Conservation (phyloP, 179 eudicot species). For the Patellifolia procumbens region DNA sequence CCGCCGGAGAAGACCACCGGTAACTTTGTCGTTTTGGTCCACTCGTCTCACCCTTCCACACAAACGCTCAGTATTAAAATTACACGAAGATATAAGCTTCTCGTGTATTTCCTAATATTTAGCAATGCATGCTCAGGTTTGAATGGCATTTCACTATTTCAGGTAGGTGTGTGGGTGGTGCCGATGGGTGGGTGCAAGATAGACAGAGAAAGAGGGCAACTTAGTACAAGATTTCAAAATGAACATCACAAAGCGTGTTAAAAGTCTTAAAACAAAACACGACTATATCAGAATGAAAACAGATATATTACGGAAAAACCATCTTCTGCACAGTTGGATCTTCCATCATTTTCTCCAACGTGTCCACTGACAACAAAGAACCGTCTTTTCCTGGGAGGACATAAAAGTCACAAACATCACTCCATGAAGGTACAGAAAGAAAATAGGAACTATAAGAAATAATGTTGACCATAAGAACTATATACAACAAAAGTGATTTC, state of each 20-base stretch:
- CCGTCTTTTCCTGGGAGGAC: constrained; percentile 45
- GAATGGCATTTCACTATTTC: no score
- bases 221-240: not conserved
- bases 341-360: constrained; percentile 98
- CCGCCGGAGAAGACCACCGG: no score
- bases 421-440: not conserved
- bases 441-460: not conserved
- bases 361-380: constrained; percentile 68
- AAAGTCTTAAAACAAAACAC: no score
- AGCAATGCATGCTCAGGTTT: no score
- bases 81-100: not conserved
- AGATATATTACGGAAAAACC: constrained; percentile 78
- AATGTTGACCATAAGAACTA: not conserved
- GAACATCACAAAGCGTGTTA: not conserved
- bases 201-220: not conserved
- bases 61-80: no score
- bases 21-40: no score
- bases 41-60: no score
- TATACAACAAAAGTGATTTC: not conserved
- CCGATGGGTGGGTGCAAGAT: not conserved
- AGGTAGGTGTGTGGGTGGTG: not conserved
- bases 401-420: constrained; percentile 9
- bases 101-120: not conserved
- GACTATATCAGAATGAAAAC: constrained; percentile 11
- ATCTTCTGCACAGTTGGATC: constrained; percentile 92